These are phyloP conservation scores for Chrysanthemum lavandulifolium DNA, from an alignment of 129 eudicot genomes.

Conservation along the genomic window DNA sequence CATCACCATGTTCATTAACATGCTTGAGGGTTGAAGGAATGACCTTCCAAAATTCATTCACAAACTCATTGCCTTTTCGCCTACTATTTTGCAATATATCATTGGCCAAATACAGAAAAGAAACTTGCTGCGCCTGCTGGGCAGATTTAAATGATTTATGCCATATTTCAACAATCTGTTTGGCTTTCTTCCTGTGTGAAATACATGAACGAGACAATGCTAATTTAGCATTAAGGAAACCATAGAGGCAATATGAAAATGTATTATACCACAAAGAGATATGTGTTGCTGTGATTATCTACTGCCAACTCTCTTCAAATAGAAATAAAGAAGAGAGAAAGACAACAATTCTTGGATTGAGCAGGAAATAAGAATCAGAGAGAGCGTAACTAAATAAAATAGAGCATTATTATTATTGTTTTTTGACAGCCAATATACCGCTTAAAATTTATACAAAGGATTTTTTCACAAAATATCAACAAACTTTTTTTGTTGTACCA, in stretches of 20 bases:
- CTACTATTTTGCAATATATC: constrained; percentile 96
- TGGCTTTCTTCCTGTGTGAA: constrained; percentile 78
- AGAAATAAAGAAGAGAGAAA: too few species aligned
- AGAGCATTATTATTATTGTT: too few species aligned
- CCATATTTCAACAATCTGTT: constrained; percentile 89
- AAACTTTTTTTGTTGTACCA: too few species aligned
- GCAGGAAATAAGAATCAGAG: too few species aligned
- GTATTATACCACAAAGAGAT: not conserved
- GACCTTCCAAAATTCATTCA: constrained; percentile 94
- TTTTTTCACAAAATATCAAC: not conserved
- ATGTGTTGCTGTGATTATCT: too few species aligned
- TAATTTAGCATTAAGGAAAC: constrained; percentile 47
- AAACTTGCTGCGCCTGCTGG: constrained; percentile 60
- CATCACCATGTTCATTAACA: constrained; percentile 71
- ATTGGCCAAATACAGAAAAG: constrained; percentile 79
- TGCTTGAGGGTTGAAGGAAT: constrained; percentile 80
- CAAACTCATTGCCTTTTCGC: constrained; percentile 89
- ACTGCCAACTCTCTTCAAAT: too few species aligned
- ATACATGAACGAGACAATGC: constrained; percentile 76
- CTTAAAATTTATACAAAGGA: too few species aligned
- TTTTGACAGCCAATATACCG: too few species aligned
- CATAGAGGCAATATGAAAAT: not conserved
- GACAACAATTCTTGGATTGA: too few species aligned
- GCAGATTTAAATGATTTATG: constrained; percentile 75
- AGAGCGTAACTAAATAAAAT: too few species aligned